phyloP scores from a whole-genome alignment of 164 flowering plant species.

The Chimonanthus salicifolius region DNA sequence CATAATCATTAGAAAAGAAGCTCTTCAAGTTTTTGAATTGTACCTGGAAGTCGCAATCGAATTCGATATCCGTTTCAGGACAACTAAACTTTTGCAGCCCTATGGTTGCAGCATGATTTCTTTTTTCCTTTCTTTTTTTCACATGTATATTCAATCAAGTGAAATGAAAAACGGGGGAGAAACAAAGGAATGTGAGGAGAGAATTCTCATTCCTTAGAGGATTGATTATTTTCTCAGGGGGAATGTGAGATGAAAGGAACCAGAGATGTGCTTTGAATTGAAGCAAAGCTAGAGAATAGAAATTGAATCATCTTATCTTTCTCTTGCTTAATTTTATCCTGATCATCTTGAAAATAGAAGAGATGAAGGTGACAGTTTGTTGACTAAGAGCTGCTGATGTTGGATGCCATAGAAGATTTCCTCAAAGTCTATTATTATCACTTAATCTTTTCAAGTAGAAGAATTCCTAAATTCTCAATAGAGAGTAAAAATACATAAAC shows the following conservation, averaged over 20 bases:
- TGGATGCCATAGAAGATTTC: slow-evolving; percentile 24
- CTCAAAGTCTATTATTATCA: neutral
- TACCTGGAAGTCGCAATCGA: slow-evolving; percentile 9
- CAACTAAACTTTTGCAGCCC: neutral
- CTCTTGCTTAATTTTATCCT: slow-evolving; percentile 9
- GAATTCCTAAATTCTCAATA: no score
- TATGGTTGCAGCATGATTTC: neutral
- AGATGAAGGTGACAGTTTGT: slow-evolving; percentile 19
- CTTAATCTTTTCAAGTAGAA: neutral
- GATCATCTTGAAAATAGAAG: slow-evolving; percentile 20
- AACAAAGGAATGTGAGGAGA: neutral
- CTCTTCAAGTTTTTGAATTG: neutral
- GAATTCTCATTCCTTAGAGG: neutral
- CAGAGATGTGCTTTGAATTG: slow-evolving; percentile 27
- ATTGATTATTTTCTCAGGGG: neutral
- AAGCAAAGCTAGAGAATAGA: slow-evolving; percentile 28
- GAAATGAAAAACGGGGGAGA: neutral
- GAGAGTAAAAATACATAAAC: neutral
- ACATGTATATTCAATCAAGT: neutral
- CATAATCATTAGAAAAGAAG: neutral
- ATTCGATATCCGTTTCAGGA: neutral
- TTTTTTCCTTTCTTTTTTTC: neutral
- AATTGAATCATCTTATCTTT: slow-evolving; percentile 14
- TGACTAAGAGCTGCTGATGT: slow-evolving; percentile 37
- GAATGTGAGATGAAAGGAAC: slow-evolving; percentile 7